Evolutionary conservation across 2,329 filamentous ascomycete genomes (phyloP).

Genomic region (Trichoderma lentiforme): DNA sequence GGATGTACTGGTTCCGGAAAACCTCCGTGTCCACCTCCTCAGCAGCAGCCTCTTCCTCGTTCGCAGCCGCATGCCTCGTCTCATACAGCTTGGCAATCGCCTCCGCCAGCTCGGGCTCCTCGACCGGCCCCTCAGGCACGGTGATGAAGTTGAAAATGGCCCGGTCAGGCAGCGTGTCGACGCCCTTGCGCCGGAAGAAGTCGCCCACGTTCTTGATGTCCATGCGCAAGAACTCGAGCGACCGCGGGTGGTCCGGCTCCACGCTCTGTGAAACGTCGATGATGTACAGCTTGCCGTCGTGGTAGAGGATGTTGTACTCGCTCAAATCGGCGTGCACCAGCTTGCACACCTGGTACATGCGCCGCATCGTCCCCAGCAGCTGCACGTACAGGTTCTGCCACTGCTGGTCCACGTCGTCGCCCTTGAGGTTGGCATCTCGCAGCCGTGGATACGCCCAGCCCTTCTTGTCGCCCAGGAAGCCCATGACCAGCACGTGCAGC

Average conservation of each 20-base stretch:
- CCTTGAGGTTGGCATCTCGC: conserved; percentile 74
- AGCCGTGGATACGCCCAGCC: conserved; percentile 86
- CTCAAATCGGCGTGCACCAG: conserved; percentile 95
- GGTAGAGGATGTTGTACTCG: conserved; percentile 96
- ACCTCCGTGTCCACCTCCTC: conserved; percentile 83
- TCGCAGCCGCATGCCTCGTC: conserved; percentile 47
- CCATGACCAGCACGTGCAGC: conserved; percentile 94
- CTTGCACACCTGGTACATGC: conserved; percentile 86
- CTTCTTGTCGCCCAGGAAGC: conserved; percentile 81
- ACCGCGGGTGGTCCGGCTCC: conserved; percentile 91
- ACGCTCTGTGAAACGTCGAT: conserved; percentile 98
- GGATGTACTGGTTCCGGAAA: conserved; percentile 94
- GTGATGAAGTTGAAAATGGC: conserved; percentile 83
- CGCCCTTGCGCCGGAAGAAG: conserved; percentile 84
- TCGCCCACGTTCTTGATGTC: conserved; percentile 96
- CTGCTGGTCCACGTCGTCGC: conserved; percentile 63
- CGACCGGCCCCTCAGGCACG: conserved; percentile 53
- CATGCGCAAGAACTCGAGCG: conserved; percentile 92
- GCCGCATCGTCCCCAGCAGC: conserved; percentile 82
- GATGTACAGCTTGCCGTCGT: conserved; percentile 78
- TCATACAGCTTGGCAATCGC: conserved; percentile 66
- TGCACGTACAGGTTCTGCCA: conserved; percentile 81
- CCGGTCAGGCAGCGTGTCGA: conserved; percentile 76
- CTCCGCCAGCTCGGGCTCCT: conserved; percentile 58
- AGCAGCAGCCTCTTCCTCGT: conserved; percentile 53